These are phyloP conservation scores for Cryptosporidium baileyi DNA, from an alignment of 169 alveolate species.

Conservation along the genomic window DNA sequence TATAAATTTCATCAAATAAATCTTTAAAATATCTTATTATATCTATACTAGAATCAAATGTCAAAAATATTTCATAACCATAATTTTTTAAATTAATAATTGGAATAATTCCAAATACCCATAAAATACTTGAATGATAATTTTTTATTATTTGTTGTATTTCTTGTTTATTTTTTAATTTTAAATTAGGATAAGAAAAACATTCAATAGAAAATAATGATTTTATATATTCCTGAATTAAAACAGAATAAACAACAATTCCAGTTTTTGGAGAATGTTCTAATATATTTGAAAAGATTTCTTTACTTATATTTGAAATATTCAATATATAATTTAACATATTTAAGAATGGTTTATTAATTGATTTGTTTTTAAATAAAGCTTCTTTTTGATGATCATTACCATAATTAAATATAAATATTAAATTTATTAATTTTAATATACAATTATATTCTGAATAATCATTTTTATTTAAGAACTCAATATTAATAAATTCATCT, in stretches of 20 bases:
- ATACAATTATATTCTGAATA: background rate
- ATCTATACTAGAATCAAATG: conserved; percentile 10
- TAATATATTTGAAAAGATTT: background rate
- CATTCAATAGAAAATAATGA: background rate
- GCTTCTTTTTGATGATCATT: background rate
- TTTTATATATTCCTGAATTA: conserved; percentile 9
- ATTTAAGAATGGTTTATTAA: background rate
- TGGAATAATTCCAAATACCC: conserved; percentile 8
- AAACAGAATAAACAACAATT: conserved; percentile 7
- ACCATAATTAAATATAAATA: background rate
- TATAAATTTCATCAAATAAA: conserved; percentile 8
- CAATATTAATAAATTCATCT: background rate
- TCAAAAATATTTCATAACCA: conserved; percentile 7
- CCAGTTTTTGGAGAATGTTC: conserved; percentile 43
- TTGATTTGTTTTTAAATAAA: background rate
- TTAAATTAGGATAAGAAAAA: background rate
- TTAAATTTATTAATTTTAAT: background rate
- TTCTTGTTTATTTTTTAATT: background rate
- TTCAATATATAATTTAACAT: background rate
- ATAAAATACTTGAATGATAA: conserved; percentile 13
- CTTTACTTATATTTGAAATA: background rate
- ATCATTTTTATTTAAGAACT: background rate
- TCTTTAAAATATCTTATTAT: conserved; percentile 20
- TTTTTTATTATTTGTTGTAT: background rate
- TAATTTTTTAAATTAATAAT: background rate